These are phyloP conservation scores for Phyllostachys edulis DNA, from an alignment of 176 grass and related monocot genomes.

Conservation along the genomic window DNA sequence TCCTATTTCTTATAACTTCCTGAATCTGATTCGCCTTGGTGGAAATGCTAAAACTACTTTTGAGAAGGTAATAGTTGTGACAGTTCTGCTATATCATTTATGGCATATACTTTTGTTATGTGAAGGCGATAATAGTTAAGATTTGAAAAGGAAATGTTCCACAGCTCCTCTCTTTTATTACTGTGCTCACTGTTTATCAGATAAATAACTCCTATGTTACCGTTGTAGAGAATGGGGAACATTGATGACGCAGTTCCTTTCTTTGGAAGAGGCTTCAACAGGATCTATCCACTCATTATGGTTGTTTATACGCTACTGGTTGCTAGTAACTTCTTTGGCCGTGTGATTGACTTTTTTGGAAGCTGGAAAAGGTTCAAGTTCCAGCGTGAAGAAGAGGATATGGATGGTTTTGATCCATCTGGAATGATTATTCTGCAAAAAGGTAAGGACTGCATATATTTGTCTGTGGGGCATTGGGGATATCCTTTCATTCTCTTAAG, in stretches of 20 bases:
- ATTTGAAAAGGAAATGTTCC: slow-evolving; percentile 18
- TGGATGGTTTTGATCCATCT: slow-evolving; percentile 89
- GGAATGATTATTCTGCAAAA: slow-evolving; percentile 98
- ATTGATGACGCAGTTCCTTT: slow-evolving; percentile 98
- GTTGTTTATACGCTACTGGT: slow-evolving; percentile 94
- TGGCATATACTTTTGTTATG: background rate
- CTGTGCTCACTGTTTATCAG: background rate
- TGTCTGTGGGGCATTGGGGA: background rate
- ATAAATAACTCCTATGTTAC: slow-evolving; percentile 24
- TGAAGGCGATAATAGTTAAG: background rate
- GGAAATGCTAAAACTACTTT: slow-evolving; percentile 89
- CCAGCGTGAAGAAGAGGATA: slow-evolving; percentile 76
- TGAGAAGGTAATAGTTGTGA: slow-evolving; percentile 66
- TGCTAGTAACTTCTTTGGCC: slow-evolving; percentile 94
- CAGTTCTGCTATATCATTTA: slow-evolving; percentile 19
- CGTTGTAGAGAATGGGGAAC: slow-evolving; percentile 93
- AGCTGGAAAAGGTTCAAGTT: slow-evolving; percentile 95
- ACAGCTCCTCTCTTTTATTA: background rate
- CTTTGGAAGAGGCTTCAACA: slow-evolving; percentile 99
- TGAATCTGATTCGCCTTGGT: slow-evolving; percentile 96
- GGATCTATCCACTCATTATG: slow-evolving; percentile 98
- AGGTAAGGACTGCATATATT: slow-evolving; percentile 48
- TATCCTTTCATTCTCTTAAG: background rate
- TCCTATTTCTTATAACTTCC: slow-evolving; percentile 99
- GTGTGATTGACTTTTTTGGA: slow-evolving; percentile 90